Percentiles rank a stretch among this genome's conserved stretches.
Conservation (phyloP, 2,329 filamentous ascomycete species). For the Elsinoe arachidis region DNA sequence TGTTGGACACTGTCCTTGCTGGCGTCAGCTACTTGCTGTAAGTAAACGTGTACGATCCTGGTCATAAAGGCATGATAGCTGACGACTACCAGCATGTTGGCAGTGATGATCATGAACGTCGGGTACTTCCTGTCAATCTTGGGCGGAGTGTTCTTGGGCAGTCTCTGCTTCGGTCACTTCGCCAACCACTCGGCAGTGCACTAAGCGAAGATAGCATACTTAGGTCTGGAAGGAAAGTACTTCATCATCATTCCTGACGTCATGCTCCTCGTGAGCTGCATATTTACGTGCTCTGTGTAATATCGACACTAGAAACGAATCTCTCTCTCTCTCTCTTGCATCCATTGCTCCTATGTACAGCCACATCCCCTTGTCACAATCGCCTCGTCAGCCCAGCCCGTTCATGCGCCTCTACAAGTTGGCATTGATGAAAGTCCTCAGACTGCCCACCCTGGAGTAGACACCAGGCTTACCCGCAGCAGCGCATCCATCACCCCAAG, state of each 20-base stretch:
- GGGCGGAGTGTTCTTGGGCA: slow-evolving; percentile 70
- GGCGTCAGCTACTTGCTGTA: slow-evolving; percentile 79
- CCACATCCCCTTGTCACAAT: background rate
- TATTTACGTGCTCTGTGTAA: background rate
- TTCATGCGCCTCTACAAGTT: background rate
- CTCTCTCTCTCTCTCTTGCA: background rate
- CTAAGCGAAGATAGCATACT: too few relatives aligned
- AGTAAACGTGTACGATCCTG: slow-evolving; percentile 34
- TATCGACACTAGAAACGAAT: background rate
- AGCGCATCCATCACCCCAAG: slow-evolving; percentile 3
- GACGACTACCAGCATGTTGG: slow-evolving; percentile 63
- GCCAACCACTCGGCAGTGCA: slow-evolving; percentile 28
- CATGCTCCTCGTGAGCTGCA: too few relatives aligned
- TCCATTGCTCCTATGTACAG: background rate
- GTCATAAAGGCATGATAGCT: slow-evolving; percentile 12
- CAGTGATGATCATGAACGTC: slow-evolving; percentile 82
- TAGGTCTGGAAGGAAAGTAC: too few relatives aligned
- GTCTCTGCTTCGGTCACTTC: slow-evolving; percentile 69
- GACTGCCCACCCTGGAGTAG: background rate
- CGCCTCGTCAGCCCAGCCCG: background rate
- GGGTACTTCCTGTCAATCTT: slow-evolving; percentile 78
- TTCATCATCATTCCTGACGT: too few relatives aligned
- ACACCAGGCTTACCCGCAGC: slow-evolving; percentile 3
- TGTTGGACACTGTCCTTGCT: slow-evolving; percentile 60
- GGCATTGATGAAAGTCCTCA: slow-evolving; percentile 1